Conservation (phyloP, 2,329 filamentous ascomycete genomes). For the Hysterium pulicare region DNA sequence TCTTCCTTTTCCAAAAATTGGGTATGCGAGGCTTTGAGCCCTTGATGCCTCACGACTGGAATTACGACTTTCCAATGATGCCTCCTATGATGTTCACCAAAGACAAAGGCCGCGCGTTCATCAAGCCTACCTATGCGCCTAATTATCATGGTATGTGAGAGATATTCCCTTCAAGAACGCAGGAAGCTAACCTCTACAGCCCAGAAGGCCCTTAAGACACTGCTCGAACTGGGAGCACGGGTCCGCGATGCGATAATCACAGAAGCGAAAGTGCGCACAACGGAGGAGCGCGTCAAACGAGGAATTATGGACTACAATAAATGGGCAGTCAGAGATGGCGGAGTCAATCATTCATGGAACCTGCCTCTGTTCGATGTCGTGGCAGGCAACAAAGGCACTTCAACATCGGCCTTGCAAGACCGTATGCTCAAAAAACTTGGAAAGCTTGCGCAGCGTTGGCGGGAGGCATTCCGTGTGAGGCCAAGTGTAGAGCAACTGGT, state of each 20-base stretch:
- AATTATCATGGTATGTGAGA: slow-evolving; percentile 46
- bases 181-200: slow-evolving; percentile 28
- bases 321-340: slow-evolving; percentile 53
- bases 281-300: slow-evolving; percentile 39
- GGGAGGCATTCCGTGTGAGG: slow-evolving; percentile 30
- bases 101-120: slow-evolving; percentile 42
- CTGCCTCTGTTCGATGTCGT: slow-evolving; percentile 48
- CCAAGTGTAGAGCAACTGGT: slow-evolving; percentile 6
- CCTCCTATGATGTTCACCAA: slow-evolving; percentile 52
- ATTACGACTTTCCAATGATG: slow-evolving; percentile 52
- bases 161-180: background rate
- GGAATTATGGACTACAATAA: slow-evolving; percentile 48
- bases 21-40: slow-evolving; percentile 56
- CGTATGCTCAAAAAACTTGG: slow-evolving; percentile 45
- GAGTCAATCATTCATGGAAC: slow-evolving; percentile 35
- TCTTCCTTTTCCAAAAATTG: slow-evolving; percentile 52
- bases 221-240: slow-evolving; percentile 51
- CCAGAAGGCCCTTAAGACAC: slow-evolving; percentile 47
- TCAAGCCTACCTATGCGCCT: slow-evolving; percentile 40
- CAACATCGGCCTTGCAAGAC: slow-evolving; percentile 39
- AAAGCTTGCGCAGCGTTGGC: slow-evolving; percentile 43
- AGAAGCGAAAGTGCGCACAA: slow-evolving; percentile 31
- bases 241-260: slow-evolving; percentile 50
- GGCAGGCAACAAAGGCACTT: slow-evolving; percentile 38
- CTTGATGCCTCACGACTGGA: slow-evolving; percentile 51